phyloP scores from a whole-genome alignment of 2,329 filamentous ascomycete genomes.

The Ophioceras dolichostomum region DNA sequence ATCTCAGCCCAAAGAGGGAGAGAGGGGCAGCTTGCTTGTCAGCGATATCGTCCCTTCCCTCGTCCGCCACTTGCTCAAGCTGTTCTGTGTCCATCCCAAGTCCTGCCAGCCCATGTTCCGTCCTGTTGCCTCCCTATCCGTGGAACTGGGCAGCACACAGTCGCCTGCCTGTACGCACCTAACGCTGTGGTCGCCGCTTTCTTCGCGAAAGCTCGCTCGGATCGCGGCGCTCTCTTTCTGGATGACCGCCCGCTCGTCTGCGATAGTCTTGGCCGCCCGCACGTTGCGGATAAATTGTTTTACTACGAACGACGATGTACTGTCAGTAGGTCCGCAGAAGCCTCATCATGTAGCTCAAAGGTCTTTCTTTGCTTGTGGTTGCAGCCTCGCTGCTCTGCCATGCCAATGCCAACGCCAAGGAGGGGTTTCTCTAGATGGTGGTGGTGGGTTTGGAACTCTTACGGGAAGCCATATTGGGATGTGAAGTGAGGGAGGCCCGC shows the following conservation, averaged over 20 bases:
- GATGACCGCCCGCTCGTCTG: conserved; percentile 94
- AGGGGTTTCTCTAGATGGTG: too few species aligned
- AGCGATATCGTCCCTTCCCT: too few species aligned
- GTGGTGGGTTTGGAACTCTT: background rate
- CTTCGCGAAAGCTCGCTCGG: conserved; percentile 92
- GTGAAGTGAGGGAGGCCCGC: conserved; percentile 2
- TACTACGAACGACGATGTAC: too few species aligned
- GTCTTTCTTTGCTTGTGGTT: background rate
- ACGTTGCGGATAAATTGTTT: conserved; percentile 99
- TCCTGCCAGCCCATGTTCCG: background rate
- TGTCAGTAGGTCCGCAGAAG: too few species aligned
- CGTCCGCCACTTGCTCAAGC: too few species aligned
- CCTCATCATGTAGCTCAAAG: too few species aligned
- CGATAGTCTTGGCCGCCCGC: conserved; percentile 95
- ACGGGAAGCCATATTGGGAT: conserved; percentile 3
- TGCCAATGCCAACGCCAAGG: too few species aligned
- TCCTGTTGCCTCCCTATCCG: too few species aligned
- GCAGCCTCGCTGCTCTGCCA: background rate
- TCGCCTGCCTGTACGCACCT: conserved; percentile 52
- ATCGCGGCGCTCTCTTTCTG: conserved; percentile 99
- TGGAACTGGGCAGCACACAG: too few species aligned
- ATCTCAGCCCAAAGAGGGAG: too few species aligned
- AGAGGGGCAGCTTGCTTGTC: too few species aligned
- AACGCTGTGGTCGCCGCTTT: conserved; percentile 83
- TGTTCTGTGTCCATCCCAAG: too few species aligned